A percentile compares a stretch with the other conserved stretches of the same genome.
phyloP scores from a whole-genome alignment of 148 eudicot species.

The Arctostaphylos glauca region DNA sequence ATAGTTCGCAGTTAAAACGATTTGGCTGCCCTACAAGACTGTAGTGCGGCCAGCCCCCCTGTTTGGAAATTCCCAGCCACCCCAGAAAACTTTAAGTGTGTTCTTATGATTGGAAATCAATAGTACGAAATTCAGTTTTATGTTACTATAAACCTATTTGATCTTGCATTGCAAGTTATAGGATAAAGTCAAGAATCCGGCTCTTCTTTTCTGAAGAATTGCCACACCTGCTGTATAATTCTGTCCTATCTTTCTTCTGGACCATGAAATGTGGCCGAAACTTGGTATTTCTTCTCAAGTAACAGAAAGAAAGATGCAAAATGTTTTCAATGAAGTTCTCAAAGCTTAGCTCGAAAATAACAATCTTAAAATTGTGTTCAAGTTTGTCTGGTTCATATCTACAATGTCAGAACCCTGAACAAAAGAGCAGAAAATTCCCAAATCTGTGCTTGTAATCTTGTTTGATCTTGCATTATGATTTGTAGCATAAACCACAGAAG shows the following conservation, averaged over 20 bases:
- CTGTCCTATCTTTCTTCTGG: background rate
- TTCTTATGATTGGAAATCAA: too few species aligned
- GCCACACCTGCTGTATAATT: background rate
- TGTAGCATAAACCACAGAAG: too few species aligned
- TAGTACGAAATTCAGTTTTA: background rate
- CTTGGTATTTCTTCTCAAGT: background rate
- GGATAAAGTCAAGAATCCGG: background rate
- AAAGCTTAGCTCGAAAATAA: background rate
- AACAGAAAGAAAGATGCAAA: background rate
- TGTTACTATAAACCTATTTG: background rate
- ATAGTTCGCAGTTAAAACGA: too few species aligned
- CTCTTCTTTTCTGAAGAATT: background rate
- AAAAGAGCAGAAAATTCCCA: too few species aligned
- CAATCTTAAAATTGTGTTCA: background rate
- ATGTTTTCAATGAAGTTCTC: background rate
- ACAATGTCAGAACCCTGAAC: too few species aligned
- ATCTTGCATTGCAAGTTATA: background rate
- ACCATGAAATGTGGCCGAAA: background rate
- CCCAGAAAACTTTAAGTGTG: too few species aligned
- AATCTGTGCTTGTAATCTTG: too few species aligned
- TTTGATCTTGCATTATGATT: too few species aligned
- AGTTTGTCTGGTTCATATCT: background rate
- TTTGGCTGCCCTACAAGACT: too few species aligned
- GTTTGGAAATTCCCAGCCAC: too few species aligned
- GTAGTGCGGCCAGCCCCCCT: too few species aligned